A percentile compares a stretch with the other conserved stretches of the same genome.
Conservation (phyloP, 345 rosid species). For the Euclidium syriacum region DNA sequence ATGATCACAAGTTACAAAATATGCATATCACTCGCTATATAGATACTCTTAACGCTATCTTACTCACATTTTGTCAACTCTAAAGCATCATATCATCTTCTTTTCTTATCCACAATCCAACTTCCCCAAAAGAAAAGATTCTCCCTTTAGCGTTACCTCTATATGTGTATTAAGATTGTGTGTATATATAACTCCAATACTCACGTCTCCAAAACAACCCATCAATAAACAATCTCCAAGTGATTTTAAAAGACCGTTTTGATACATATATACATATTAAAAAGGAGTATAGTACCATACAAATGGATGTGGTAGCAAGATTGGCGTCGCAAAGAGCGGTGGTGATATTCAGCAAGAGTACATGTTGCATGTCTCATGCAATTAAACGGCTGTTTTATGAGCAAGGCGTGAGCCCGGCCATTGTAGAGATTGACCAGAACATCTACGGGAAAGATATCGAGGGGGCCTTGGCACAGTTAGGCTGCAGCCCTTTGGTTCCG, state of each 20-base stretch:
- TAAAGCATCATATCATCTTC: conserved; percentile 21
- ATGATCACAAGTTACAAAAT: conserved; percentile 26
- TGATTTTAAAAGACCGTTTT: background rate
- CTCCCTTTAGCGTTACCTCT: conserved; percentile 10
- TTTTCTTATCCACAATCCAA: conserved; percentile 27
- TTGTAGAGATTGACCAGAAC: conserved; percentile 76
- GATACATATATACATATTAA: background rate
- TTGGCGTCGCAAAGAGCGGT: conserved; percentile 85
- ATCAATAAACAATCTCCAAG: conserved; percentile 13
- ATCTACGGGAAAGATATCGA: conserved; percentile 67
- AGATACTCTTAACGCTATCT: conserved; percentile 4
- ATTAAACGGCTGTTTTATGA: conserved; percentile 85
- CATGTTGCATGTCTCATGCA: conserved; percentile 93
- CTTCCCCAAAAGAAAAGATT: background rate
- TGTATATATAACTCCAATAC: conserved; percentile 22
- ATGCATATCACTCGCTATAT: conserved; percentile 16
- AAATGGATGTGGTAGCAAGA: conserved; percentile 72
- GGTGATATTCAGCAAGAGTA: conserved; percentile 94
- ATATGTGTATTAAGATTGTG: conserved; percentile 1
- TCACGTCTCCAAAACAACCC: conserved; percentile 22
- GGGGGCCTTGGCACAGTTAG: conserved; percentile 64
- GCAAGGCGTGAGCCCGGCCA: conserved; percentile 79
- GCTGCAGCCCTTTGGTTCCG: conserved; percentile 76
- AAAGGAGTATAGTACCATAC: conserved; percentile 9
- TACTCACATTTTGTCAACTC: conserved; percentile 28